Evolutionary conservation across 116 monocot species (phyloP).

Genomic region (Trichopus zeylanicus): DNA sequence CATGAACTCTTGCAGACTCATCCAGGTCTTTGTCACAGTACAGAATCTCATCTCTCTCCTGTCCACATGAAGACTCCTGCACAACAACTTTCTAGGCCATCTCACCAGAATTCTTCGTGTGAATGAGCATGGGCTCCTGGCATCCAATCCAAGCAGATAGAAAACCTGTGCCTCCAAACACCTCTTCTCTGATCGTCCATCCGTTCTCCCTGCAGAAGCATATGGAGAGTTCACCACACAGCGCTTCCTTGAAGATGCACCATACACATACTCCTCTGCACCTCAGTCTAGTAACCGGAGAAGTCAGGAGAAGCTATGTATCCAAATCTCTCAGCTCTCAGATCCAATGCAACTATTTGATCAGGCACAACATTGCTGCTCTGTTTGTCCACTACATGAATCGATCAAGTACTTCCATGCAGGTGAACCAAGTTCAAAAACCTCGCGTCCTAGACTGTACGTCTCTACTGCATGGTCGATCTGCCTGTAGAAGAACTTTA

Average conservation of each 20-base stretch:
- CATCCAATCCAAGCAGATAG: not conserved
- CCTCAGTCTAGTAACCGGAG: not conserved
- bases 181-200: not conserved
- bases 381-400: conserved; percentile 6
- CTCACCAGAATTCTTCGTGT: conserved; percentile 7
- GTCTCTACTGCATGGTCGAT: not conserved
- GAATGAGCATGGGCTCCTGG: conserved; percentile 7
- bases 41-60: not conserved
- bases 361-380: not conserved
- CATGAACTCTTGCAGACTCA: not conserved
- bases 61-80: not conserved
- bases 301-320: conserved; percentile 1
- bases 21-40: not conserved
- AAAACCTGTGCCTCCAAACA: conserved; percentile 4
- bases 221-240: conserved; percentile 1
- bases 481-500: conserved; percentile 1
- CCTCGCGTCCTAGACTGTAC: conserved; percentile 10
- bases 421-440: conserved; percentile 5
- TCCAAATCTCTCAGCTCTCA: conserved; percentile 7
- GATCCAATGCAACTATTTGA: conserved; percentile 7
- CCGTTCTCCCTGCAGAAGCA: not conserved
- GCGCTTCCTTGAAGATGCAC: conserved; percentile 6
- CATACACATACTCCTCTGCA: not conserved
- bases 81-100: conserved; percentile 4
- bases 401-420: conserved; percentile 11